These are phyloP conservation scores for Globisporangium heterothallicum DNA, from an alignment of 352 stramenopile genomes.

Conservation along the genomic window DNA sequence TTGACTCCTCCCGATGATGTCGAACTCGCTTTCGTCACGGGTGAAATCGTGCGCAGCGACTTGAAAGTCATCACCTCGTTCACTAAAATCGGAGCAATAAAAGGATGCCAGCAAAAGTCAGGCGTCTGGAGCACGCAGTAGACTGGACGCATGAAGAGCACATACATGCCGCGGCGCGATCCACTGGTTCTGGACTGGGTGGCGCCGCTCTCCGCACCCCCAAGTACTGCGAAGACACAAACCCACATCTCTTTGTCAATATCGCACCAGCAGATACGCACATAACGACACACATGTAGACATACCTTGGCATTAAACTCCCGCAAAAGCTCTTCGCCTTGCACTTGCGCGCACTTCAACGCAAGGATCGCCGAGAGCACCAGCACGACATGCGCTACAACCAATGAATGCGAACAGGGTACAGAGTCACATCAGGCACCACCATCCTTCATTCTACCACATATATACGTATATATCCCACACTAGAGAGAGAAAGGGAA, in stretches of 20 bases:
- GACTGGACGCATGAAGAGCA: not conserved
- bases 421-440: not conserved
- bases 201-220: slow-evolving; percentile 7
- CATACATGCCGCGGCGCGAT: slow-evolving; percentile 34
- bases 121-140: not conserved
- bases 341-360: slow-evolving; percentile 60
- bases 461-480: not conserved
- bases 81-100: slow-evolving; percentile 32
- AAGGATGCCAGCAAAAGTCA: not conserved
- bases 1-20: not conserved
- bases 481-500: not conserved
- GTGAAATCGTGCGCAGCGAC: slow-evolving; percentile 44
- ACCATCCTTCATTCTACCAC: too few species aligned
- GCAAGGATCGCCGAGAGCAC: slow-evolving; percentile 50
- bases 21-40: slow-evolving; percentile 29
- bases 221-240: slow-evolving; percentile 27
- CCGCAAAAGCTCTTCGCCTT: slow-evolving; percentile 50
- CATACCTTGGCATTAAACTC: slow-evolving; percentile 54
- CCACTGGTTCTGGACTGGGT: slow-evolving; percentile 11
- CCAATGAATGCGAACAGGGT: not conserved
- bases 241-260: not conserved
- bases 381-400: slow-evolving; percentile 42
- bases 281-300: not conserved
- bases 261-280: not conserved
- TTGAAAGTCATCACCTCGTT: slow-evolving; percentile 56